Percentiles rank a stretch among this genome's conserved stretches.
phyloP scores from a whole-genome alignment of 768 basidiomycete species.

The Psilocybe subaeruginosa region DNA sequence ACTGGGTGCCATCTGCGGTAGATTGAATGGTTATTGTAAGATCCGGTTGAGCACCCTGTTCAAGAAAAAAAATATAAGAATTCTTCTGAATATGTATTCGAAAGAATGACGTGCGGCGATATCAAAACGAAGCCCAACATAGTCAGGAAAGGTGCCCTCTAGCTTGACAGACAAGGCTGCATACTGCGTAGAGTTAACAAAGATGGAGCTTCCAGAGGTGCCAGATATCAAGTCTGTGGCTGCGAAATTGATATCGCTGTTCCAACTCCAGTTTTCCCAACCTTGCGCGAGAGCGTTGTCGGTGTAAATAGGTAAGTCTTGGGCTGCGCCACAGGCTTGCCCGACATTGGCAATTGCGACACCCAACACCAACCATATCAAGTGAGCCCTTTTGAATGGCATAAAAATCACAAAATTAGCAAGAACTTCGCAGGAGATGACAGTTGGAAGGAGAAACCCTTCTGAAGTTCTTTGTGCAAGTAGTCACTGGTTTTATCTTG shows the following conservation, averaged over 20 bases:
- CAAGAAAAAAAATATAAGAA: background rate
- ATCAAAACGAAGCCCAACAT: constrained; percentile 53
- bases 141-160: constrained; percentile 41
- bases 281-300: constrained; percentile 43
- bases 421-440: background rate
- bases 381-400: constrained; percentile 11
- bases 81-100: background rate
- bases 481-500: background rate
- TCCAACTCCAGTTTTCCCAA: constrained; percentile 60
- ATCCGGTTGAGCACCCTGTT: constrained; percentile 49
- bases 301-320: constrained; percentile 43
- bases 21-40: constrained; percentile 43
- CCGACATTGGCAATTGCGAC: constrained; percentile 22
- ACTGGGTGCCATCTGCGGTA: constrained; percentile 36
- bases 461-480: background rate
- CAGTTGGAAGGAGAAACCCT: background rate
- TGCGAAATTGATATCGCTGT: constrained; percentile 41
- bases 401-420: background rate
- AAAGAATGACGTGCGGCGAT: constrained; percentile 40
- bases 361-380: constrained; percentile 20
- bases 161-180: constrained; percentile 52
- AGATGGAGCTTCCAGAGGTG: constrained; percentile 44
- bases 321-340: constrained; percentile 21
- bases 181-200: constrained; percentile 42
- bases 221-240: constrained; percentile 47